Base-by-base conservation (phyloP, 2,329 filamentous ascomycete species). In the Curvularia sp. region DNA sequence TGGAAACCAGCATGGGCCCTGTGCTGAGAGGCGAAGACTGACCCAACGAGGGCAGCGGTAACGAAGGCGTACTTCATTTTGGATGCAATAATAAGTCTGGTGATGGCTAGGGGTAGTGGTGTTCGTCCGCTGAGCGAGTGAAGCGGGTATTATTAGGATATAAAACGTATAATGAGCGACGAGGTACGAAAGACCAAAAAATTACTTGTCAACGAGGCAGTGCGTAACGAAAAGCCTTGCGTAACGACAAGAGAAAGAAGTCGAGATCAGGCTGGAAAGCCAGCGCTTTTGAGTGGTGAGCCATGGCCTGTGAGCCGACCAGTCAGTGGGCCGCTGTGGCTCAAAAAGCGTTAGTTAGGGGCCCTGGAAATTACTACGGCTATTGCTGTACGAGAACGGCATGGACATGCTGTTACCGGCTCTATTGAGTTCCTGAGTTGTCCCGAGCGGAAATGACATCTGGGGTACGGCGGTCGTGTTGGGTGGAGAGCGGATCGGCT, bases 71-170 rank as follows among this genome's bases (percentile, higher is more conserved):
- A 87, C 89, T 91, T 95, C 91, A 95, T 95, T 41, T 74, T 89
- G 81, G 75, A 42, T 69, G 68, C 76, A 70, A 69, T 74, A 74
- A 67, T 68, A 70, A 57, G 59, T 65, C 69, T 67, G 67, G 66
- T 58, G 53, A 60, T 55, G 65, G 49, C 49, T 57, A 57, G 57
- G 54, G 61, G 60, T 47, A 63, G 55, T 68, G 50, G 51, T 57
- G 88, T 91, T 82, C 36, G 87, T 86, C 90, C 90, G 90, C 90
- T 93, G 81, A 93, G 92, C 79, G 91, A 92, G 87, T 92, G 89
- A 91, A 91, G 89, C 89, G 88, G 66, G 57, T 60, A 88, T 89
- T 62, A 60, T 68, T 59, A 59, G 47, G 56, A 65, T 68, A 36
- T 71, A 68, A 57, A 56, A 62, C 63, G 38, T 49, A 58, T 74